Evolutionary conservation across 495 filamentous ascomycete species (phyloP).

Genomic region (Letharia lupina): DNA sequence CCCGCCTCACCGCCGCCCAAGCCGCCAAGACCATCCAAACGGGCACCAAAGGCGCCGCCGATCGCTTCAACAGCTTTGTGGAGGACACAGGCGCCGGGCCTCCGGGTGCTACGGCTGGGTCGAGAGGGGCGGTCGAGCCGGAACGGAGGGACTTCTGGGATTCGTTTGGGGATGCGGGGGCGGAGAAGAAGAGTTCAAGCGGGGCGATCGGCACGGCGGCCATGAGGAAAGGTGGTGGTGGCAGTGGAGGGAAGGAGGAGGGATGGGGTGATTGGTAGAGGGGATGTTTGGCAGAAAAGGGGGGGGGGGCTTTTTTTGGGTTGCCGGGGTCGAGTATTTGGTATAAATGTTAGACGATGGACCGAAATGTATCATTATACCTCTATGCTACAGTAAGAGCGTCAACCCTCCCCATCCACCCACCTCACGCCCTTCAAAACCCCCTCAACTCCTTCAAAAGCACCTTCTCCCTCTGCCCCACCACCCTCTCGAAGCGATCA

Average conservation of each 20-base stretch:
- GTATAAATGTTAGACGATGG: slow-evolving; percentile 1
- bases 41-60: slow-evolving; percentile 62
- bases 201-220: slow-evolving; percentile 63
- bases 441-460: slow-evolving; percentile 44
- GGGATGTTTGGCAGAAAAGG: background rate
- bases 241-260: slow-evolving; percentile 36
- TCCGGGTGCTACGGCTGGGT: slow-evolving; percentile 17
- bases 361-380: slow-evolving; percentile 4
- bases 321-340: background rate
- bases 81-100: slow-evolving; percentile 48
- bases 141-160: slow-evolving; percentile 92
- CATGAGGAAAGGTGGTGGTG: slow-evolving; percentile 49
- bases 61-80: slow-evolving; percentile 74
- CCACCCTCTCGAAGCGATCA: slow-evolving; percentile 83
- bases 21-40: slow-evolving; percentile 56
- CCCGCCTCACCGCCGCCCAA: slow-evolving; percentile 57
- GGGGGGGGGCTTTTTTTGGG: background rate
- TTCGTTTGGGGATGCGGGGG: slow-evolving; percentile 43
- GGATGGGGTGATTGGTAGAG: slow-evolving; percentile 26
- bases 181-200: slow-evolving; percentile 21
- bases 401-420: background rate
- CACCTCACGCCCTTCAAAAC: slow-evolving; percentile 4
- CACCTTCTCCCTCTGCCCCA: slow-evolving; percentile 50
- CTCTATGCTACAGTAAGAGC: background rate
- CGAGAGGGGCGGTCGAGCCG: slow-evolving; percentile 39